A percentile compares a stretch with the other conserved stretches of the same genome.
Conservation (phyloP, 2,329 filamentous ascomycete species). For the Talaromyces sp. region DNA sequence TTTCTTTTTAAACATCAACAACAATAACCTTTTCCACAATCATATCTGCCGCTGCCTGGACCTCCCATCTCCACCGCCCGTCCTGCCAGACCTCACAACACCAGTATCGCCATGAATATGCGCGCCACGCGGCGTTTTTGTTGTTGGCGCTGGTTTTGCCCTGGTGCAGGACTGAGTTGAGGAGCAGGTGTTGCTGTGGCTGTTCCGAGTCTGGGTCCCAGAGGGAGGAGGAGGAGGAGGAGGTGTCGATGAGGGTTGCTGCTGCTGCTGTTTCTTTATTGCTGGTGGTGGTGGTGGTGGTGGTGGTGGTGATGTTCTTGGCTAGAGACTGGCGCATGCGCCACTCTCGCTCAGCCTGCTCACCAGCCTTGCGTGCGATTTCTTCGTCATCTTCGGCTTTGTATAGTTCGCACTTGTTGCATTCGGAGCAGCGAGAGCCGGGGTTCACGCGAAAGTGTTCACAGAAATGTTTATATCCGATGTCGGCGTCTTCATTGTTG, state of each 20-base stretch:
- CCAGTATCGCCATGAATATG: slow-evolving; percentile 26
- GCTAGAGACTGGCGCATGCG: slow-evolving; percentile 54
- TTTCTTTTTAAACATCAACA: slow-evolving; percentile 18
- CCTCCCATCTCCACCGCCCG: slow-evolving; percentile 37
- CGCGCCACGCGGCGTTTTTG: slow-evolving; percentile 1
- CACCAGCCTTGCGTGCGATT: slow-evolving; percentile 62
- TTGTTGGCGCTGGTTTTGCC: background rate
- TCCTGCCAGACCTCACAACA: slow-evolving; percentile 32
- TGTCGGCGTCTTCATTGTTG: slow-evolving; percentile 32
- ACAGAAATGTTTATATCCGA: slow-evolving; percentile 92
- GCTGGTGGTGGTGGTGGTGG: slow-evolving; percentile 15
- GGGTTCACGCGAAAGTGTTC: slow-evolving; percentile 85
- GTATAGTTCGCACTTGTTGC: slow-evolving; percentile 71
- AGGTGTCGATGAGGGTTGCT: background rate
- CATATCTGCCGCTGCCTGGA: slow-evolving; percentile 35
- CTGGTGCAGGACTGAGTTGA: slow-evolving; percentile 1
- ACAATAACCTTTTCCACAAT: slow-evolving; percentile 36
- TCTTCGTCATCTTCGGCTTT: slow-evolving; percentile 67
- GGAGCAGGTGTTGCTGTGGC: background rate
- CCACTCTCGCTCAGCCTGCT: slow-evolving; percentile 68
- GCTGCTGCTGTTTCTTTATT: slow-evolving; percentile 15
- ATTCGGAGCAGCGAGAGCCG: slow-evolving; percentile 69
- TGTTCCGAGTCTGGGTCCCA: background rate
- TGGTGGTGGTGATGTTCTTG: slow-evolving; percentile 13
- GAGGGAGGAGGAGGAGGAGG: background rate